Base-by-base conservation (phyloP, 768 basidiomycete species). In the Suillus subaureus region DNA sequence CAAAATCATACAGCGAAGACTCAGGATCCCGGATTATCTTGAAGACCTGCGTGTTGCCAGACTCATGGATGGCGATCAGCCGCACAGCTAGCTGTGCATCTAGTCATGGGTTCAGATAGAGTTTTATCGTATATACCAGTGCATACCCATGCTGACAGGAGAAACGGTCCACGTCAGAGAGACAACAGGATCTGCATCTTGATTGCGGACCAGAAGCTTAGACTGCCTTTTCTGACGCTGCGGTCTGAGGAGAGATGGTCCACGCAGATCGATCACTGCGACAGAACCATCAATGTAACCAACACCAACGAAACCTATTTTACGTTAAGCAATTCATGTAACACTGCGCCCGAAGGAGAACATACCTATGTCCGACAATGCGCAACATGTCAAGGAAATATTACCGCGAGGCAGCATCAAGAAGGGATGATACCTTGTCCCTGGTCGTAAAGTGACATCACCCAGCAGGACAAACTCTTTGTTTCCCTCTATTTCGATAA, bases 231-330 rank as follows among this genome's bases (percentile, higher is more conserved):
- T 73, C 70, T 79, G 80, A 63, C 73, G 80, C 57, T 73, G 80
- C 68, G 75, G 71, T 18, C 87, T 81, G 1, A 90, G 77, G 13
- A 94, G 83, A 13, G 83, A 82, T 1, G 93, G 93, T 2, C 87
- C 90, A 28, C 92, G 83, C 83, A 94, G 82, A 71, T 96, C 91
- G 21, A 95, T 73, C 39, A 95, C 78, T 40, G 84, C 77, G 26
- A 96, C 64, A 2, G 83, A 79, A 1, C 87, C 88, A 57, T 85
- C 83, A 6, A 75, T 72, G 73, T 90, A 93, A 4, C 89, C 87
- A 3, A 89, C 82, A 2, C 94, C 92, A 52, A 94, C 75, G 75
- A 96, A 94, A 6, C 92, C 93, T 94, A 66, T 39, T n/a, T 37
- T 33, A 9, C 16, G 7, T 47, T 61, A 28, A 52, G 8, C 55